Evolutionary conservation across 371 early-diverging fungal genomes (phyloP).

Genomic region (Mortierella sp.): DNA sequence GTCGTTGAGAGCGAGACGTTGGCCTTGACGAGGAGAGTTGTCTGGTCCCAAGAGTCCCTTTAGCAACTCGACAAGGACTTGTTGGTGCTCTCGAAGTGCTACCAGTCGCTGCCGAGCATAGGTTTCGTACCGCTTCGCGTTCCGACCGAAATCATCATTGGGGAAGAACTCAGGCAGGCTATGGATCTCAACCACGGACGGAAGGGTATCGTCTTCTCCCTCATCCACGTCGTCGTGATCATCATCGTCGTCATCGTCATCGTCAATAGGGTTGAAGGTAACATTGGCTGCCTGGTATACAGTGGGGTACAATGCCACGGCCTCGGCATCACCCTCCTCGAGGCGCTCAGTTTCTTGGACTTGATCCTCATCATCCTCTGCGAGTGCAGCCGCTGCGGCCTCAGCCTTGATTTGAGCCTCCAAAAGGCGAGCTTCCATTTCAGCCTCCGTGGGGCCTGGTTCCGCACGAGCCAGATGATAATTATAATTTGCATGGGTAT

Average conservation of each 20-base stretch:
- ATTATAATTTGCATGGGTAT: too few relatives aligned
- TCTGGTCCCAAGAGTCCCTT: slow-evolving; percentile 6
- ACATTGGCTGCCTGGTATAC: too few relatives aligned
- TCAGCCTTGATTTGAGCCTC: background rate
- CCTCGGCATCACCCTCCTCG: too few relatives aligned
- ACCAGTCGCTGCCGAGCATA: slow-evolving; percentile 25
- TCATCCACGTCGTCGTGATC: background rate
- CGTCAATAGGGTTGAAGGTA: too few relatives aligned
- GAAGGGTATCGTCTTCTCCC: background rate
- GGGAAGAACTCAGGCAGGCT: slow-evolving; percentile 15
- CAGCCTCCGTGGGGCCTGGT: too few relatives aligned
- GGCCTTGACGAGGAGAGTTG: slow-evolving; percentile 1
- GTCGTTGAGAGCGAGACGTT: background rate
- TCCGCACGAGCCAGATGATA: too few relatives aligned
- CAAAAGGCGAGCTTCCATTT: too few relatives aligned
- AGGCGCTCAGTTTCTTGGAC: too few relatives aligned
- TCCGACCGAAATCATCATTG: slow-evolving; percentile 18
- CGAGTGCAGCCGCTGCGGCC: background rate
- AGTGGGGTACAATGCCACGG: too few relatives aligned
- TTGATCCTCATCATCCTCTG: too few relatives aligned
- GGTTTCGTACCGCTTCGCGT: slow-evolving; percentile 16
- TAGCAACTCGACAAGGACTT: slow-evolving; percentile 15
- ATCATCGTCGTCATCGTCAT: background rate
- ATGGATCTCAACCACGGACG: background rate
- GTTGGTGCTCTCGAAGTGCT: slow-evolving; percentile 32